Base-by-base conservation (phyloP, 371 early-diverging fungal species). In the Saksenaea vasiformis region DNA sequence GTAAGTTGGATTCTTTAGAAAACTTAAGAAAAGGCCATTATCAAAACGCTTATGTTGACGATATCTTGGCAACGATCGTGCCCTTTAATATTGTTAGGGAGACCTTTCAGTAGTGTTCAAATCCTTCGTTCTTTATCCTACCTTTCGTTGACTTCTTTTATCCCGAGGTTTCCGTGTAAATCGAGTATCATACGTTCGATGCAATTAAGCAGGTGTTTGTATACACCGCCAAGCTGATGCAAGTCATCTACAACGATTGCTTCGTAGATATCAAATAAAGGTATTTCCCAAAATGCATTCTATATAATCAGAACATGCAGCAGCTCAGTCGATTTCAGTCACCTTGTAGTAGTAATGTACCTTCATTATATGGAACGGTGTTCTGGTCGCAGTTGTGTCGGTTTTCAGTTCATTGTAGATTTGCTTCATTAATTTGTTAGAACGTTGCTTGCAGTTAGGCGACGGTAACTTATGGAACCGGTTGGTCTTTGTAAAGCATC, bases 231-330 rank as follows among this genome's bases (percentile, higher is more conserved):
- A 22, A 58, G 38, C 37, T 58, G 59, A 17, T 58, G 59, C 10
- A 58, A 24, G n/a, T 37, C 38, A 13, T 58, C 59, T 5, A 58
- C 43, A 10, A 39, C n/a, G 8, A 58, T 17, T 13, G 59, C 5
- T 3, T 0, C 13, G 41, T 58, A 58, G 7, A 58, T 58, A n/a
- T 58, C 59, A n/a, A 39, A 58, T 10, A n/a, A 1, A 3, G 59
- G 59, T 0, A 58, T 19, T 24, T 17, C 43, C 59, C 59, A 58
- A 26, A 58, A 58, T 11, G 59, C 59, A n/a, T 58, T 58, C 59
- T 58, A 31, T 31, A 7, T 31, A 4, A 31, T 31, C 31, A 31
- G 7, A 7, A 31, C 4, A 31, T 31, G 31, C 31, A 31, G 31
- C 31, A 31, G 31, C 7, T 31, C 7, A 7, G 31, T 31, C 31